Evolutionary conservation across 2,329 filamentous ascomycete genomes (phyloP).

Genomic region (Colletotrichum nymphaeae): DNA sequence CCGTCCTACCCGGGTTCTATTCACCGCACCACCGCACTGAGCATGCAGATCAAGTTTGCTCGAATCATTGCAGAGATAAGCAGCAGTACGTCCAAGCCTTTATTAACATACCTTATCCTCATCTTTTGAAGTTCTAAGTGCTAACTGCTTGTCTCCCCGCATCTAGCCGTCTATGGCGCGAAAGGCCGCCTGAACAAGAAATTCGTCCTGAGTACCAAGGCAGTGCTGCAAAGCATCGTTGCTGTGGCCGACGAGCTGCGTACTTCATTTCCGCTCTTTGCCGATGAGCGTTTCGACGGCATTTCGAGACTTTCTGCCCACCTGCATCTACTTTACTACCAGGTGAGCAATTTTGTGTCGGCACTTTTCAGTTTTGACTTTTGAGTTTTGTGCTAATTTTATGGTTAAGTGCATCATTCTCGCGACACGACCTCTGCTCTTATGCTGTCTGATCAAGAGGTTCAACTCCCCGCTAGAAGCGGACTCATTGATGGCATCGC

Average conservation of each 20-base stretch:
- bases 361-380: too few species aligned
- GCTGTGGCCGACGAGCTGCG: conserved; percentile 45
- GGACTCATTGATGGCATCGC: conserved; percentile 50
- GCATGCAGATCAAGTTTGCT: conserved; percentile 48
- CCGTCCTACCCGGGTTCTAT: conserved; percentile 44
- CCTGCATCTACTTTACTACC: conserved; percentile 47
- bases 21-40: conserved; percentile 42
- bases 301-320: conserved; percentile 47
- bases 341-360: conserved; percentile 37
- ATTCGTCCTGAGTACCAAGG: conserved; percentile 46
- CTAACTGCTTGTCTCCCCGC: background rate
- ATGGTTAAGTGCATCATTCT: conserved; percentile 44
- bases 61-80: conserved; percentile 46
- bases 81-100: conserved; percentile 38
- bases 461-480: conserved; percentile 42
- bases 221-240: conserved; percentile 43
- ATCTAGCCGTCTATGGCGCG: conserved; percentile 43
- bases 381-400: background rate
- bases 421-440: conserved; percentile 44
- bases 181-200: conserved; percentile 44
- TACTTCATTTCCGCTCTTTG: conserved; percentile 43
- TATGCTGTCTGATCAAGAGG: conserved; percentile 47
- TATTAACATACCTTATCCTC: too few species aligned
- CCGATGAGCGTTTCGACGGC: conserved; percentile 45
- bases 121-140: background rate